These are phyloP conservation scores for Cenchrus americanus DNA, from an alignment of 176 grass and related monocot species.

Conservation along the genomic window DNA sequence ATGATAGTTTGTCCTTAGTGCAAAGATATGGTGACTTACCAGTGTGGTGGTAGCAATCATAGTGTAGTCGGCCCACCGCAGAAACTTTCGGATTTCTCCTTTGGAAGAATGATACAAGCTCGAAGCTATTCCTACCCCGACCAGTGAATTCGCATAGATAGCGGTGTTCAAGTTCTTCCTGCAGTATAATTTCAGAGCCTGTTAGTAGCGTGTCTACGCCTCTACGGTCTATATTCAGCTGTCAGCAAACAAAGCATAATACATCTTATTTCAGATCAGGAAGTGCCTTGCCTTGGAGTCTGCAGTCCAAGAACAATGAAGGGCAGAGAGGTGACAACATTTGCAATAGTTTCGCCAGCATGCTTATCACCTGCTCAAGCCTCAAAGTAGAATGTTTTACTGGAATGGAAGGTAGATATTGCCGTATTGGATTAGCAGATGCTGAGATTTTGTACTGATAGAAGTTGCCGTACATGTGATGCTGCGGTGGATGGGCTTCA, in stretches of 20 bases:
- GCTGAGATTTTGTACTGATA: not conserved
- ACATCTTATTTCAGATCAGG: not conserved
- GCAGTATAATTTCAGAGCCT: conserved; percentile 23
- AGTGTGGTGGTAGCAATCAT: conserved; percentile 83
- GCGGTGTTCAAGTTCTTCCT: conserved; percentile 77
- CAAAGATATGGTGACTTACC: conserved; percentile 45
- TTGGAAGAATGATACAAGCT: conserved; percentile 83
- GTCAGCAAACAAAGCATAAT: not conserved
- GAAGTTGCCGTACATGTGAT: conserved; percentile 53
- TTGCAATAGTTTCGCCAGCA: conserved; percentile 72
- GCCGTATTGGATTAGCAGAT: not conserved
- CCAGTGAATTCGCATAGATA: conserved; percentile 82
- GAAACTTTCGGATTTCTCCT: conserved; percentile 66
- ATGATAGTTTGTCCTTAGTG: not conserved
- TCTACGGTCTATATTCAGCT: not conserved
- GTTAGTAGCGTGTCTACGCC: conserved; percentile 8
- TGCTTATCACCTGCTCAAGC: conserved; percentile 71
- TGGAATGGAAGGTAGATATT: not conserved
- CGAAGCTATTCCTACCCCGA: conserved; percentile 89
- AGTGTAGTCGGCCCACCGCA: conserved; percentile 92
- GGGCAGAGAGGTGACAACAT: conserved; percentile 84
- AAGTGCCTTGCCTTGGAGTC: conserved; percentile 62
- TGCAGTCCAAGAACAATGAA: conserved; percentile 86
- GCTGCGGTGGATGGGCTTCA: conserved; percentile 76
- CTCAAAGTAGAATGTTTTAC: conserved; percentile 17